phyloP scores from a whole-genome alignment of 257 asterid species.

The Misopates orontium region DNA sequence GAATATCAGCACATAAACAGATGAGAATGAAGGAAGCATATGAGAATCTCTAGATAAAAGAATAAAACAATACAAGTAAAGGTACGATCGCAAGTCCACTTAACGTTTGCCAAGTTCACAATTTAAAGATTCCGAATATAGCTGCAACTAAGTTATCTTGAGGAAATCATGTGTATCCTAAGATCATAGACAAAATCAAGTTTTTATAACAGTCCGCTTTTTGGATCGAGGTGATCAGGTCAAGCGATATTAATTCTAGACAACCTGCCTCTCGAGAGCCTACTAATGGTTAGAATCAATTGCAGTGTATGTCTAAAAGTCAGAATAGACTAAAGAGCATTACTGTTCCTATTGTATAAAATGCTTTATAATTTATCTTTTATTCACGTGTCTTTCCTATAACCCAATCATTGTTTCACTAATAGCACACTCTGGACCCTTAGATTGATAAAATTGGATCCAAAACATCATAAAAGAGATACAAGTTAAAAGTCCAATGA shows the following conservation, averaged over 20 bases:
- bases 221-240: too few relatives aligned
- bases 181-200: too few relatives aligned
- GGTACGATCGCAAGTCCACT: background rate
- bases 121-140: constrained; percentile 6
- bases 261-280: constrained; percentile 7
- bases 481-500: background rate
- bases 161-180: background rate
- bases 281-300: background rate
- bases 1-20: background rate
- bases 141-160: background rate
- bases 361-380: background rate
- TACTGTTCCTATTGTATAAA: background rate
- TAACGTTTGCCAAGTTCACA: background rate
- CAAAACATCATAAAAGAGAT: background rate
- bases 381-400: background rate
- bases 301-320: background rate
- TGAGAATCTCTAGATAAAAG: background rate
- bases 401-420: background rate
- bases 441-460: background rate
- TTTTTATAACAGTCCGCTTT: too few relatives aligned
- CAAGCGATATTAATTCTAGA: too few relatives aligned
- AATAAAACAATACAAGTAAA: constrained; percentile 15
- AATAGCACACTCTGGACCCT: background rate
- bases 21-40: background rate
- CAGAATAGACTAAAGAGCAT: background rate